Evolutionary conservation across 1,139 yeast genomes (phyloP).

Genomic region (Suhomyces taliae): DNA sequence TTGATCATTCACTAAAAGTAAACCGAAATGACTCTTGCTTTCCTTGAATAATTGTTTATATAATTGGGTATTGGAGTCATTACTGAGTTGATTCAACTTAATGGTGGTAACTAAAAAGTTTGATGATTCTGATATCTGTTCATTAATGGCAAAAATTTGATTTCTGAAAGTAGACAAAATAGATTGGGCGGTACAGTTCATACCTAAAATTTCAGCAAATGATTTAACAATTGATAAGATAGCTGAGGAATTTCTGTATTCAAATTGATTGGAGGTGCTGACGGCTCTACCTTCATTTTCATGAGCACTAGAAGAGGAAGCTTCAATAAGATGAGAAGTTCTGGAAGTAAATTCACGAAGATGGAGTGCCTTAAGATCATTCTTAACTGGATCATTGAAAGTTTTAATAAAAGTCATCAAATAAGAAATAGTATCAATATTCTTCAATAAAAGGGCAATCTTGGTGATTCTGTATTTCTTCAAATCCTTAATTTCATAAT

Average conservation of each 20-base stretch:
- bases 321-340: slow-evolving; percentile 67
- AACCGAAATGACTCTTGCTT: slow-evolving; percentile 32
- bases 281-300: slow-evolving; percentile 15
- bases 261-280: slow-evolving; percentile 23
- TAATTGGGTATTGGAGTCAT: slow-evolving; percentile 23
- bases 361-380: slow-evolving; percentile 55
- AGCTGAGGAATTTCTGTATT: slow-evolving; percentile 44
- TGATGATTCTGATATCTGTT: slow-evolving; percentile 26
- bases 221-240: slow-evolving; percentile 54
- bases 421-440: slow-evolving; percentile 33
- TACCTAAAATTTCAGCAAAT: slow-evolving; percentile 51
- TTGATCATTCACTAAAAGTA: slow-evolving; percentile 26
- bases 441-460: slow-evolving; percentile 30
- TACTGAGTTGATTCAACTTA: slow-evolving; percentile 20
- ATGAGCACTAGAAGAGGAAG: slow-evolving; percentile 36
- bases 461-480: slow-evolving; percentile 22
- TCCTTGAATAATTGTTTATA: slow-evolving; percentile 28
- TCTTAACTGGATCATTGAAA: slow-evolving; percentile 23
- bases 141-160: slow-evolving; percentile 31
- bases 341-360: slow-evolving; percentile 61
- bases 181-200: slow-evolving; percentile 53
- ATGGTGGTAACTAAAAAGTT: slow-evolving; percentile 29
- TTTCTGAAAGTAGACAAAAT: slow-evolving; percentile 47
- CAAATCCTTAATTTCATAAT: slow-evolving; percentile 18
- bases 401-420: slow-evolving; percentile 33